Base-by-base conservation (phyloP, 2,329 filamentous ascomycete genomes). In the Fusarium nurragi region DNA sequence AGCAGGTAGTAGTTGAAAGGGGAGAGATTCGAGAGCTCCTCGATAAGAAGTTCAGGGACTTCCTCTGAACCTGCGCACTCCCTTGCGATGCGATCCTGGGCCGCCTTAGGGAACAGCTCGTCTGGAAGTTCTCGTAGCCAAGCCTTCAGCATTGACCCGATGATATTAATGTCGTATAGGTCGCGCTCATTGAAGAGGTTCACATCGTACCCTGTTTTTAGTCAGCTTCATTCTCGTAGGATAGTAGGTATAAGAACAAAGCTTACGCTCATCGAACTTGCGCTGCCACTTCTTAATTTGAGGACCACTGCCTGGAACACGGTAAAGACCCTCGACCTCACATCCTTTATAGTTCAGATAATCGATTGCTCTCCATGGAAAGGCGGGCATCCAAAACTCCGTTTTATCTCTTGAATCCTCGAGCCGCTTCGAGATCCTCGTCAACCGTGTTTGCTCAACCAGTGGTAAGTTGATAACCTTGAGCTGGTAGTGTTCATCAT, bases 1-100 rank as follows among this genome's bases (percentile, higher is more conserved):
- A 98, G 88, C 14, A 98, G 89, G 74, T 98, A 97, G 79, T 98
- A 98, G 79, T 97, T 97, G 83, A 95, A 97, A 0, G 94, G 94
- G 8, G 94, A 92, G n/a, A 98, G 84, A 70, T 92, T 94, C 2
- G 94, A 97, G 4, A 98, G 87, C 77, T 97, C 93, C 66, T 97
- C 93, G 68, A 96, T 89, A 54, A 98, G 85, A 77, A 95, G 76
- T 74, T 96, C 91, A 1, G 94, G 94, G 6, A 94, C 93, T 43
- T 86, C 87, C 48, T 91, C 92, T 39, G 92, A 87, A 12, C 91
- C 91, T 49, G 88, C 85, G 74, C 93, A 96, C 76, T 96, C 89
- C 66, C 90, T 86, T 22, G 92, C 87, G 54, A 98, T 90, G 60
- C 89, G 86, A 55, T 92, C 89, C 76, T 98, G 94, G 0, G 89